Conservation (phyloP, 106 monocot species). For the Platanthera guangdongensis region DNA sequence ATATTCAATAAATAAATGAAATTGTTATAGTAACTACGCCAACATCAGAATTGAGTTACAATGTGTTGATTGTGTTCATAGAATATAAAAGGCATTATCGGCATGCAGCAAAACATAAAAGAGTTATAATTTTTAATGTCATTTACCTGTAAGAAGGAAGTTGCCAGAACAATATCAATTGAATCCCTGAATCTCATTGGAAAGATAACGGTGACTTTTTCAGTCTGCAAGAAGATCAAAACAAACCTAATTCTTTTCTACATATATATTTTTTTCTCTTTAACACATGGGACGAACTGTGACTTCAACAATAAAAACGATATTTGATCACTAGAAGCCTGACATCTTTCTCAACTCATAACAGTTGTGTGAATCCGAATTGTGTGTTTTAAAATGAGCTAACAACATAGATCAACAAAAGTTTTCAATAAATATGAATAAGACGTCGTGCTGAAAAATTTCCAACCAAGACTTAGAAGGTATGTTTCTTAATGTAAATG, state of each 20-base stretch:
- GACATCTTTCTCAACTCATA: neutral
- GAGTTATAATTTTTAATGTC: neutral
- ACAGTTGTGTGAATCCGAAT: neutral
- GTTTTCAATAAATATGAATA: neutral
- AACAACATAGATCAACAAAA: neutral
- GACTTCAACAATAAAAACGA: neutral
- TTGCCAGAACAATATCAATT: conserved; percentile 74
- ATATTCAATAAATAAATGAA: neutral
- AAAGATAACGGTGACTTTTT: conserved; percentile 73
- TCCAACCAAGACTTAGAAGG: neutral
- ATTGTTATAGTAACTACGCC: neutral
- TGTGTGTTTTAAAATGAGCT: neutral
- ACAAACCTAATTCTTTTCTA: neutral
- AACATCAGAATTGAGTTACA: neutral
- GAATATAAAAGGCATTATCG: neutral
- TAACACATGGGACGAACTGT: neutral
- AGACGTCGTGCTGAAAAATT: neutral
- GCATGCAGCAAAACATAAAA: neutral
- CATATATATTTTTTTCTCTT: neutral
- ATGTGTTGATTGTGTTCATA: neutral
- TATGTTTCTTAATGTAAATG: neutral
- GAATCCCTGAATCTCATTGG: conserved; percentile 96
- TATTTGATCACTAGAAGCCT: neutral
- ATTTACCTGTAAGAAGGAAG: conserved; percentile 88
- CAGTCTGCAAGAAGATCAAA: conserved; percentile 41